Evolutionary conservation across 2,329 filamentous ascomycete genomes (phyloP).

Genomic region (Lachnellula hyalina): DNA sequence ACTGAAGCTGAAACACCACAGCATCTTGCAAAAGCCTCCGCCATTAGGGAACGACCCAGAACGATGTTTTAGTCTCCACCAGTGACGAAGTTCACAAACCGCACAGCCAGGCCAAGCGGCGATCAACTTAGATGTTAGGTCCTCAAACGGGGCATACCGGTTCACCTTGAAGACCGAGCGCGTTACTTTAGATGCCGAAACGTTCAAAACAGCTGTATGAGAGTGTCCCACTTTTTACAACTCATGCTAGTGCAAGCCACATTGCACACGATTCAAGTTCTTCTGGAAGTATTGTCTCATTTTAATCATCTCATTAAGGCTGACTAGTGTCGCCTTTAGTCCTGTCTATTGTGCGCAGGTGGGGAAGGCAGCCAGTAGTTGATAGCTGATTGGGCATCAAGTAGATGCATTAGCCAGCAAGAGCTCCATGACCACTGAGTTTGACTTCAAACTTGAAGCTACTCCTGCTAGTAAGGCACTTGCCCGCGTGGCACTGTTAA

Average conservation of each 20-base stretch:
- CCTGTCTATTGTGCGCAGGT: not conserved
- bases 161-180: constrained; percentile 3
- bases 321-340: not conserved
- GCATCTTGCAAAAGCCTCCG: too few relatives aligned
- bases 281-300: not conserved
- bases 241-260: not conserved
- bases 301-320: not conserved
- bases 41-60: too few relatives aligned
- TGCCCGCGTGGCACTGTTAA: too few relatives aligned
- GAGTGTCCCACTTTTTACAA: too few relatives aligned
- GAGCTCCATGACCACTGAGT: too few relatives aligned
- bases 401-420: not conserved
- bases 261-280: not conserved
- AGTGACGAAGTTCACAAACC: too few relatives aligned
- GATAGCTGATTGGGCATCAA: not conserved
- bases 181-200: not conserved
- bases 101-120: not conserved
- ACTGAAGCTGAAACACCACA: too few relatives aligned
- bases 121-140: not conserved
- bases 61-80: too few relatives aligned
- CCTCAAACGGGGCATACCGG: constrained; percentile 3
- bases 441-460: too few relatives aligned
- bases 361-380: not conserved
- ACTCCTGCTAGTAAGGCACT: too few relatives aligned
- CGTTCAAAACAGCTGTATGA: not conserved